Evolutionary conservation across 495 filamentous ascomycete genomes (phyloP).

Genomic region (Sporormia fimetaria): DNA sequence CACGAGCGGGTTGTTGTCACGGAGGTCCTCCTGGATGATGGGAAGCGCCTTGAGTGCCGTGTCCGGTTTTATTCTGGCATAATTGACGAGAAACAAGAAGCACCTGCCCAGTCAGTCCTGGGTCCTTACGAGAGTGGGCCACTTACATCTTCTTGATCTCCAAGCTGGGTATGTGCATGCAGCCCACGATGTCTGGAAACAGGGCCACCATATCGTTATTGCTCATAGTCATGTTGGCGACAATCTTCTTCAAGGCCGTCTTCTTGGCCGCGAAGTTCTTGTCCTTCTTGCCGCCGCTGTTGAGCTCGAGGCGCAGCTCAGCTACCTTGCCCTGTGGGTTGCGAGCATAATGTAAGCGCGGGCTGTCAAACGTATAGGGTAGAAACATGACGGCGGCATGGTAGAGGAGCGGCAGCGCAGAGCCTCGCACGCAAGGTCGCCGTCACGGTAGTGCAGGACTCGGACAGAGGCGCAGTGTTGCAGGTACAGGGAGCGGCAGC

Average conservation of each 20-base stretch:
- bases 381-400: conserved; percentile 22
- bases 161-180: conserved; percentile 85
- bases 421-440: too few species aligned
- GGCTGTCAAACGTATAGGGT: conserved; percentile 17
- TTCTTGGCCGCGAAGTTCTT: conserved; percentile 96
- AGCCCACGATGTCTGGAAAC: conserved; percentile 87
- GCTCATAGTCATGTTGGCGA: conserved; percentile 99
- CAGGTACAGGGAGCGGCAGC: conserved; percentile 24
- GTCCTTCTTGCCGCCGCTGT: conserved; percentile 91
- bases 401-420: conserved; percentile 8
- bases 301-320: conserved; percentile 88
- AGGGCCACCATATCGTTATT: conserved; percentile 99
- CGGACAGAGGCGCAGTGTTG: not conserved
- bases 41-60: conserved; percentile 88
- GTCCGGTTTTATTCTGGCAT: conserved; percentile 87
- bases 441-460: too few species aligned
- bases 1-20: conserved; percentile 84
- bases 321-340: conserved; percentile 88
- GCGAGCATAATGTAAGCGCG: conserved; percentile 25
- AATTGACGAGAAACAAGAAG: conserved; percentile 95
- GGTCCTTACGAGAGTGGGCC: not conserved
- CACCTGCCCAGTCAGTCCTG: conserved; percentile 49
- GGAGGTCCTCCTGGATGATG: conserved; percentile 84
- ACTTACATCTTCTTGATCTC: conserved; percentile 99
- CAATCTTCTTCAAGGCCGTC: conserved; percentile 98